Evolutionary conservation across 2,329 filamentous ascomycete genomes (phyloP).

Genomic region (Epichloe hybrida): DNA sequence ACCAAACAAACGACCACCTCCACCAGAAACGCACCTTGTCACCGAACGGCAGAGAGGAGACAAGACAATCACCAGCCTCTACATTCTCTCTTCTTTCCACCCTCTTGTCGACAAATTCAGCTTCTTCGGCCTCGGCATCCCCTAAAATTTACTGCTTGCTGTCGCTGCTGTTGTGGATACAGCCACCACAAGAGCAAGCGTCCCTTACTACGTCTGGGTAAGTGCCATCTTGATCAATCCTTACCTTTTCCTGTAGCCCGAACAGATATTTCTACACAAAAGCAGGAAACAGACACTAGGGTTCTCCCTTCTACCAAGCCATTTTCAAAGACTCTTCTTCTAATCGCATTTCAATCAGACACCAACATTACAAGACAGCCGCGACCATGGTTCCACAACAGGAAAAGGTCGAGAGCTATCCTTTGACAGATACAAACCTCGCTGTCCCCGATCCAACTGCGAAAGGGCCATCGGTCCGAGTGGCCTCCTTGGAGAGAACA

Average conservation of each 20-base stretch:
- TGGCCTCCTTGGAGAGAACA: slow-evolving; percentile 9
- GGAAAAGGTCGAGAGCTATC: slow-evolving; percentile 10
- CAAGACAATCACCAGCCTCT: no score
- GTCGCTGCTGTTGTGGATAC: background rate
- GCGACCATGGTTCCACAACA: slow-evolving; percentile 12
- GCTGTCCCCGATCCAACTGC: slow-evolving; percentile 15
- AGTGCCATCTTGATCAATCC: background rate
- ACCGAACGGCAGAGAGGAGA: no score
- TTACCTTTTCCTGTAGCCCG: background rate
- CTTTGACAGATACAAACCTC: slow-evolving; percentile 11
- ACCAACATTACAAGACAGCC: background rate
- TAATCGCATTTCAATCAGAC: background rate
- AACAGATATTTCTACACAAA: background rate
- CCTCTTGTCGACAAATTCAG: no score
- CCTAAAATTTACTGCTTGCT: background rate
- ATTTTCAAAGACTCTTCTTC: background rate
- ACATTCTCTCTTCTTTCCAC: no score
- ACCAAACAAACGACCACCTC: no score
- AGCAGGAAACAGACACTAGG: background rate
- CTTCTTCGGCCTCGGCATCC: no score
- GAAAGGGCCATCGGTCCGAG: background rate
- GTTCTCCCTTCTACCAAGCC: background rate
- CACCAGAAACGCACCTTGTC: no score
- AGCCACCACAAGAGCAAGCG: background rate
- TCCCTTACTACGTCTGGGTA: background rate